Evolutionary conservation across 768 basidiomycete genomes (phyloP), one percentile per base, ranked within the genome.

Genomic region (Rhodotorula taiwanensis): DNA sequence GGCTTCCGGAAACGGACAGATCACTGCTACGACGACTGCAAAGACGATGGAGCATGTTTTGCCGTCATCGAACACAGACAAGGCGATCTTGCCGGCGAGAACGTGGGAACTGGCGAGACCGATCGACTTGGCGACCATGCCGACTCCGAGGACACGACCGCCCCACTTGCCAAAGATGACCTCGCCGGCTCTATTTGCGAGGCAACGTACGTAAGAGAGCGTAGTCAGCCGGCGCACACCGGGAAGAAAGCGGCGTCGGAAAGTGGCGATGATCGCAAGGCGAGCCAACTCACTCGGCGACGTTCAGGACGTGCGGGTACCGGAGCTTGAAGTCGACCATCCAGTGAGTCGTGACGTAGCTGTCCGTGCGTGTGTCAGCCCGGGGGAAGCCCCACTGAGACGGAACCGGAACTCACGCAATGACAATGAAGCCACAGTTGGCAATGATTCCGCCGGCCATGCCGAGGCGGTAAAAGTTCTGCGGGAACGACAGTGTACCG

Each of bases 11-110:
- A n/a, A n/a, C n/a, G n/a, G n/a, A n/a, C n/a, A 42, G 41, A 43
- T 41, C 23, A 20, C 49, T 14, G 57, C 48, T 21, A 58, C 51
- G 41, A 58, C 23, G 11, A 43, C 39, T 6, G 57, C 57, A 48
- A 48, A 58, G 20, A 23, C 41, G 49, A 58, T 31, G 6, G 57
- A 9, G 49, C 57, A 58, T 36, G 30, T 41, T 7, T 28, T 41
- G 28, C 30, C 28, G 13, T 2, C 3, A 41, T 58, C 57, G 49
- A 58, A 58, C 6, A 49, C 36, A 1, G 39, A 8, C 30, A 58
- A 42, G 49, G 57, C 57, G 30, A 58, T 41, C 57, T 58, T 58
- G 48, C 57, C 57, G 39, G 57, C 57, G 15, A 58, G 57, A 18
- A 58, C 27, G 39, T 58, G 57, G 1, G 48, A 51, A 3, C 48